Base-by-base conservation (phyloP, 1,284 basidiomycete genomes). In the Boletus sp. region DNA sequence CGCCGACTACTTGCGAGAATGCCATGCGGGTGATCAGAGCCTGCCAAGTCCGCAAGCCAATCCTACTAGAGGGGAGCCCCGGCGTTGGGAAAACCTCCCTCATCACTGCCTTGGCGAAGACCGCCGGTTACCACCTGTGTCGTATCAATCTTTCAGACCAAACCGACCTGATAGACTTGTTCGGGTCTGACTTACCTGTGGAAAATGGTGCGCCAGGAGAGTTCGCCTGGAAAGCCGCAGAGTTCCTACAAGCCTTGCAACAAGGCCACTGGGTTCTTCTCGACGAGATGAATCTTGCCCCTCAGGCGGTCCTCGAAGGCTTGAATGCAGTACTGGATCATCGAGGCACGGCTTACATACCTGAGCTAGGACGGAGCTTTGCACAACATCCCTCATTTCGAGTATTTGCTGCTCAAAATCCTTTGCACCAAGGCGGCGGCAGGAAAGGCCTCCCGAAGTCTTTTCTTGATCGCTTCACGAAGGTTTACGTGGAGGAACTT, bases 81-180 rank as follows among this genome's bases (percentile, higher is more conserved):
- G 96, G 96, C 3, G 96, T 99, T n/a, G 96, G 97, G 5, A 99
- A 99, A 72, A 99, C 97, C 0, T 96, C 91, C 64, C 77, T 99
- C 5, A 77, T 99, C 48, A 79, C 85, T 13, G 94, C 96, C 4
- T 74, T 99, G 3, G 93, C 94, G 16, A 84, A 83, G 50, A 72
- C 88, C 8, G 77, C 88, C 17, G 90, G 92, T 12, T 82, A 93
- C 60, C 70, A 77, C 25, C 76, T 99, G 13, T 91, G 86, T 62
- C 86, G 97, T n/a, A 96, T 99, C 77, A 99, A 99, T 69, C 72
- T 99, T 30, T 99, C 97, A 5, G 96, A 99, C 62, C 96, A 99
- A 70, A 99, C 96, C 0, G 96, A 99, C 67, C 78, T 99, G 14
- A 84, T 93, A 46, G 96, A 99, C 62, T 77, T 99, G 5, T 98